A percentile compares a stretch with the other conserved stretches of the same genome.
phyloP scores from a whole-genome alignment of 306 rosid species.

The Abrus precatorius region DNA sequence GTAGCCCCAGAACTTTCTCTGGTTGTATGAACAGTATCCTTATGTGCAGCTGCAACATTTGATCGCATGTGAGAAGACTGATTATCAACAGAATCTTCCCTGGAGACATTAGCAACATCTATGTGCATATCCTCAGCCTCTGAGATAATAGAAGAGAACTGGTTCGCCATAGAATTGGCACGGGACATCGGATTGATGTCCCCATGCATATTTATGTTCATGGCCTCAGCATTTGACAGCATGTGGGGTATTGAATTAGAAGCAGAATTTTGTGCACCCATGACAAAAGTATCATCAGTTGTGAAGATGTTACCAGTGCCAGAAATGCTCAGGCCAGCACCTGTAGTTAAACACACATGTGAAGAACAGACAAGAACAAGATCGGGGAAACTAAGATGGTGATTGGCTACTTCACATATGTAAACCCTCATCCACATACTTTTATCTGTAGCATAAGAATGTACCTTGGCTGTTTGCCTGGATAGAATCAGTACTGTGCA shows the following conservation, averaged over 20 bases:
- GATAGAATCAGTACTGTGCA: conserved; percentile 45
- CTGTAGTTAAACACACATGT: conserved; percentile 50
- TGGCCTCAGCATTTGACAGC: conserved; percentile 47
- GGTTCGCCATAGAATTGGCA: conserved; percentile 46
- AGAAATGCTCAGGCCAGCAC: conserved; percentile 52
- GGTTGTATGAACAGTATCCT: conserved; percentile 33
- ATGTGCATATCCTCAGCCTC: conserved; percentile 51
- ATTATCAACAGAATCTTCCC: conserved; percentile 49
- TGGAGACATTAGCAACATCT: conserved; percentile 39
- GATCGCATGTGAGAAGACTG: conserved; percentile 49
- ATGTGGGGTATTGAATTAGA: conserved; percentile 51
- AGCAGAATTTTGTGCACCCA: conserved; percentile 54
- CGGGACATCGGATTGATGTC: conserved; percentile 32
- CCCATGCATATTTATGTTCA: conserved; percentile 51
- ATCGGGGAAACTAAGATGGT: conserved; percentile 25
- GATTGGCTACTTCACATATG: neutral
- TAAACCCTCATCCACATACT: neutral
- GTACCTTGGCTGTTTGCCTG: conserved; percentile 63
- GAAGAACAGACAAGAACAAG: conserved; percentile 35
- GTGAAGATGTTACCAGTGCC: conserved; percentile 48
- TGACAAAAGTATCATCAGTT: conserved; percentile 49
- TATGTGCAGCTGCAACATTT: conserved; percentile 43
- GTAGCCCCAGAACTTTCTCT: conserved; percentile 29
- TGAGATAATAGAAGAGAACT: conserved; percentile 48
- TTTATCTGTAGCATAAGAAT: conserved; percentile 11